Base-by-base conservation (phyloP, 202 grass and related monocot genomes). In the Tripidium arundinaceum region DNA sequence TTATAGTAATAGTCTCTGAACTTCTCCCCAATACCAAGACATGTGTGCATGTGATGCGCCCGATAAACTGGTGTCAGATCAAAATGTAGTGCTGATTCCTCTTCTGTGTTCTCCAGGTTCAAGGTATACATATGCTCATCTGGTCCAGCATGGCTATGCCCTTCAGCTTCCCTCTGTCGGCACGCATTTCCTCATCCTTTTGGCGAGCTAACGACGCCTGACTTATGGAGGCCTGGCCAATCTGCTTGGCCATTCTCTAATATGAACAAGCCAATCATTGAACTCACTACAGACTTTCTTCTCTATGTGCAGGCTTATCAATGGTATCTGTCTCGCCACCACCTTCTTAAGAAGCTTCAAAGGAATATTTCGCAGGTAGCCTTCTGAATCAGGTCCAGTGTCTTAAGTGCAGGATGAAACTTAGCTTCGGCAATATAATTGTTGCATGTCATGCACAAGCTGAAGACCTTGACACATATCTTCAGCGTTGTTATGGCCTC, bases 231-330 rank as follows among this genome's bases (percentile, higher is more conserved):
- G 87, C 82, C 75, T 94, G 91, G 12, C 94, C 94, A 36, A 97
- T 94, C 75, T 94, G 85, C 79, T 81, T 94, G 16, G 91, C 85
- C n/a, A 39, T 94, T 47, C 66, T 88, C 87, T 94, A 52, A 94
- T 90, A 65, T 90, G 81, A 28, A 94, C 89, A 45, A 97, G 85
- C 94, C 94, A 97, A 63, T 97, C 91, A 69, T 97, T 94, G 86
- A 97, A 97, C 81, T 97, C 91, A 12, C 78, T 74, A 49, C 83
- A 90, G 15, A 90, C 87, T 83, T 90, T 94, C 79, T 94, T 92
- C 75, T 97, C 94, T 37, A 97, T 94, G 50, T 90, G 67, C 86
- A 87, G 43, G 72, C 92, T 98, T 85, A 98, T 87, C 72, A 89
- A 31, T 0, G 94, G 89, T 70, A 98, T 89, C 45, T 98, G 89